phyloP scores from a whole-genome alignment of 768 basidiomycete species.

The Gyrodon lividus region DNA sequence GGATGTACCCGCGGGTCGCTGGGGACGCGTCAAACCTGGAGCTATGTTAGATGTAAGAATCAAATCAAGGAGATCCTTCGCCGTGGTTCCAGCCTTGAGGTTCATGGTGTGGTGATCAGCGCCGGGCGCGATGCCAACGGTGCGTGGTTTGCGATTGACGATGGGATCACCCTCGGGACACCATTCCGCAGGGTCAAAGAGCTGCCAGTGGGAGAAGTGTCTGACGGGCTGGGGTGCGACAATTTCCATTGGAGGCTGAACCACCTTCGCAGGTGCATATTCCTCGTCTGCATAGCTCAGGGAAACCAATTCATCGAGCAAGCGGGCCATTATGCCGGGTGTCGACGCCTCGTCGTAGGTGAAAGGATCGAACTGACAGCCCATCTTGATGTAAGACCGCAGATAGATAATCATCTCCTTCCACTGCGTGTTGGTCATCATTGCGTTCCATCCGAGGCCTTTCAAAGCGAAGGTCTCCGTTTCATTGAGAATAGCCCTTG shows the following conservation, averaged over 20 bases:
- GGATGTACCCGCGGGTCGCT: conserved; percentile 17
- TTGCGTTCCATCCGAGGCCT: conserved; percentile 24
- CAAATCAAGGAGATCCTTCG: conserved; percentile 27
- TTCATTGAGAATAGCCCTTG: conserved; percentile 23
- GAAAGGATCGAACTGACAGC: conserved; percentile 25
- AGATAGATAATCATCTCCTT: conserved; percentile 21
- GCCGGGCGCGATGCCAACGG: conserved; percentile 31
- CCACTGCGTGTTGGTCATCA: conserved; percentile 21
- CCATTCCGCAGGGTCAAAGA: conserved; percentile 23
- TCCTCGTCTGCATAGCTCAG: conserved; percentile 4
- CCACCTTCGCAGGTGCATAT: background rate
- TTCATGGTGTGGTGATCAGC: conserved; percentile 5
- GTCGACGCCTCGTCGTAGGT: conserved; percentile 15
- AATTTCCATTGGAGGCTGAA: conserved; percentile 4
- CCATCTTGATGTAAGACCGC: conserved; percentile 26
- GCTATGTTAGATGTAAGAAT: conserved; percentile 21
- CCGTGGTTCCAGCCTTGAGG: conserved; percentile 14
- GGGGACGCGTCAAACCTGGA: conserved; percentile 2
- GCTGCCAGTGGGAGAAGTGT: conserved; percentile 4
- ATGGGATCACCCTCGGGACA: conserved; percentile 32
- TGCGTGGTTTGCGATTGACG: conserved; percentile 26
- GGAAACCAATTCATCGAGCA: conserved; percentile 20
- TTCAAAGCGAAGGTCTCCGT: conserved; percentile 20
- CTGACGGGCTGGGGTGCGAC: conserved; percentile 16
- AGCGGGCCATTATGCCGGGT: conserved; percentile 14